Evolutionary conservation across 2,329 filamentous ascomycete genomes (phyloP).

Genomic region (Reticulascus tulasneorum): DNA sequence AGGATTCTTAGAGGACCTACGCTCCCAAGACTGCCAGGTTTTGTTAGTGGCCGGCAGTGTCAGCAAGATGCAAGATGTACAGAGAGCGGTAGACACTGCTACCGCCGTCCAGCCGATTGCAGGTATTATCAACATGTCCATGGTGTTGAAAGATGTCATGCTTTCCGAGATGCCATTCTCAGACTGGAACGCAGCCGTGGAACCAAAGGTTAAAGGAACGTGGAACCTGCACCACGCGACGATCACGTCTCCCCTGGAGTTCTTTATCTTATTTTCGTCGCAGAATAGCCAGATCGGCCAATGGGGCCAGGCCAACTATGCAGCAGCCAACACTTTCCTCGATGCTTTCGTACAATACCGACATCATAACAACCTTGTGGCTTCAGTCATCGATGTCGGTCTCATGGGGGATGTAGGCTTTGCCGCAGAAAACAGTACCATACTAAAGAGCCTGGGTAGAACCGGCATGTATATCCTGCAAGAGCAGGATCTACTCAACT

Average conservation of each 20-base stretch:
- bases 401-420: conserved; percentile 33
- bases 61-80: conserved; percentile 21
- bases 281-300: conserved; percentile 29
- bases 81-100: conserved; percentile 15
- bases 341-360: conserved; percentile 35
- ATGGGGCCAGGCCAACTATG: conserved; percentile 35
- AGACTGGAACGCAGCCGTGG: conserved; percentile 29
- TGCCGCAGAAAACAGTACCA: conserved; percentile 18
- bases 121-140: conserved; percentile 36
- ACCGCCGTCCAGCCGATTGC: conserved; percentile 24
- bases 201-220: conserved; percentile 37
- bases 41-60: conserved; percentile 29
- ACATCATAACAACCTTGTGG: conserved; percentile 28
- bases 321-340: conserved; percentile 36
- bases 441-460: conserved; percentile 9
- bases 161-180: conserved; percentile 32
- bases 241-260: conserved; percentile 22
- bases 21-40: conserved; percentile 19
- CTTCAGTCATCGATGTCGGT: conserved; percentile 35
- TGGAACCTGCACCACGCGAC: conserved; percentile 36
- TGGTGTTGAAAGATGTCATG: conserved; percentile 25
- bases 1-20: conserved; percentile 18
- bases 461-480: conserved; percentile 12
- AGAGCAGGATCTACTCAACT: conserved; percentile 17
- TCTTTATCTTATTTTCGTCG: conserved; percentile 34